Evolutionary conservation across 257 asterid species (phyloP).

Genomic region (Scutellaria minor): DNA sequence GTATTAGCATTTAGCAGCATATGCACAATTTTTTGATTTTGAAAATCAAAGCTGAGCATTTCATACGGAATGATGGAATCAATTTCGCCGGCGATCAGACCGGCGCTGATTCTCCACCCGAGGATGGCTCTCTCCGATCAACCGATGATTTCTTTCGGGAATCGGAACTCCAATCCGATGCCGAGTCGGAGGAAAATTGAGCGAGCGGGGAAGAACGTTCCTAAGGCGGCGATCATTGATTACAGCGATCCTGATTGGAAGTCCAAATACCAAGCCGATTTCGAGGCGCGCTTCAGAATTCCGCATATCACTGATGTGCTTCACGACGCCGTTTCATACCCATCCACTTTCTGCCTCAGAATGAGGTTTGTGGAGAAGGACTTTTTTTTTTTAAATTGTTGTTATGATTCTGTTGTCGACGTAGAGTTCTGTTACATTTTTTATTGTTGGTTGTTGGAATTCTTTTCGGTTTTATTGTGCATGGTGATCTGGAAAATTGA

Average conservation of each 20-base stretch:
- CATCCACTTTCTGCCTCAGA: constrained; percentile 80
- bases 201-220: constrained; percentile 34
- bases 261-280: constrained; percentile 63
- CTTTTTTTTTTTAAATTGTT: not conserved
- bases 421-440: not conserved
- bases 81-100: constrained; percentile 36
- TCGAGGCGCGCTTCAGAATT: constrained; percentile 71
- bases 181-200: constrained; percentile 33
- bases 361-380: constrained; percentile 58
- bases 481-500: constrained; percentile 5
- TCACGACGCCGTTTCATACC: constrained; percentile 64
- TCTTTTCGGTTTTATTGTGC: constrained; percentile 1
- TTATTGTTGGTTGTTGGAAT: constrained; percentile 5
- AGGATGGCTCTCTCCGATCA: constrained; percentile 37
- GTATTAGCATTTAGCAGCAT: no score
- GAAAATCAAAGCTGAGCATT: not conserved
- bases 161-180: constrained; percentile 10
- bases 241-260: constrained; percentile 85
- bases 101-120: constrained; percentile 46
- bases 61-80: constrained; percentile 49
- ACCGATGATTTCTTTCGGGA: constrained; percentile 24
- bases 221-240: constrained; percentile 46
- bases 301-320: constrained; percentile 71
- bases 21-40: not conserved
- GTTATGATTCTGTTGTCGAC: not conserved